Evolutionary conservation across 1,284 basidiomycete species (phyloP), one percentile per base, ranked within the genome.

Genomic region (Laetiporus sulphureus): DNA sequence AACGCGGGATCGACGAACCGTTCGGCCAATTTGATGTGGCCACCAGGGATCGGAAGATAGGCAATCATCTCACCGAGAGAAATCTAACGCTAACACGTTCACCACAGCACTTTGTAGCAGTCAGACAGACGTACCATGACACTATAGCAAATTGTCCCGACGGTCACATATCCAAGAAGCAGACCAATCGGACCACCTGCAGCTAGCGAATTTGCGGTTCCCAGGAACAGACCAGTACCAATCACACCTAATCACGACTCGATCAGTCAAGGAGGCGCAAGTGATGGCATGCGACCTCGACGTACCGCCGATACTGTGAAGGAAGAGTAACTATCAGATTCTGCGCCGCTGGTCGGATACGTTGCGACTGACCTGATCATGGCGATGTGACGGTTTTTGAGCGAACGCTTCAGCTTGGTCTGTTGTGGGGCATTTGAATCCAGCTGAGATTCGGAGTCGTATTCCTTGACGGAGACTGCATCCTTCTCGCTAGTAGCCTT

Each of bases 1-100:
- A 87, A 62, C 3, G 80, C 77, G 10, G 77, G 77, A 53, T 85
- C 75, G 23, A 86, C 77, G 56, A 86, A 87, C 13, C 84, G 78
- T 44, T 75, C 73, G 3, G 83, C 74, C 39, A 86, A 68, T 49
- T 66, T 73, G 58, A 86, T 80, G 59, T 84, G 83, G 40, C 83
- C 78, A 46, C 78, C 77, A 12, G 79, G 71, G 45, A 81, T 73
- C n/a, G 79, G 82, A 6, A 87, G 71, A 52, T 73, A 84, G 0
- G 80, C 73, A 42, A 83, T 64, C 80, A 85, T 83, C 56, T 75
- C 74, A 35, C 73, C 72, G 5, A 75, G 62, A 1, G 70, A 73
- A 35, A 73, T 57, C 68, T 66, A 22, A 23, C 5, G 22, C 15
- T 12, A 8, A n/a, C n/a, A n/a, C n/a, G 31, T n/a, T 4, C n/a